These are phyloP conservation scores for Ammopiptanthus mongolicus DNA, from an alignment of 306 rosid genomes.

Conservation along the genomic window DNA sequence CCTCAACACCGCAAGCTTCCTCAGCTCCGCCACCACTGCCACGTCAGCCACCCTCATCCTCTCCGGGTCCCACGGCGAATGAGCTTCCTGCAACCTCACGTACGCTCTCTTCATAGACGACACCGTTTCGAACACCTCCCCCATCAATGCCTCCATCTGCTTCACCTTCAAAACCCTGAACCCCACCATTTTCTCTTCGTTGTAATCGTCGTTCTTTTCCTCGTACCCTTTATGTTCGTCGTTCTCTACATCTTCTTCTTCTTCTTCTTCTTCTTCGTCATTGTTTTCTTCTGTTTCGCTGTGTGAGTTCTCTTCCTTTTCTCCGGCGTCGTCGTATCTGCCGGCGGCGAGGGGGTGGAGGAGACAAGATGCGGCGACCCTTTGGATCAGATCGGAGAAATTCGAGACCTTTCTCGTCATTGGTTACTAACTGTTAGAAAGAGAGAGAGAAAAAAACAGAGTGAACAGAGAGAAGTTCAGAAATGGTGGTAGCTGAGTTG, in stretches of 20 bases:
- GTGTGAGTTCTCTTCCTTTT: slow-evolving; percentile 21
- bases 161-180: slow-evolving; percentile 29
- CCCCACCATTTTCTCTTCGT: slow-evolving; percentile 22
- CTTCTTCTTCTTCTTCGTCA: background rate
- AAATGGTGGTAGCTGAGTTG: slow-evolving; percentile 3
- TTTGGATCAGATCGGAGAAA: slow-evolving; percentile 91
- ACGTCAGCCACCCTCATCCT: slow-evolving; percentile 77
- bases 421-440: background rate
- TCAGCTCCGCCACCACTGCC: slow-evolving; percentile 76
- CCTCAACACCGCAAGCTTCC: slow-evolving; percentile 64
- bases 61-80: slow-evolving; percentile 91
- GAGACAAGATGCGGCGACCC: slow-evolving; percentile 84
- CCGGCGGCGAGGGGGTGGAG: slow-evolving; percentile 75
- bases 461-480: background rate
- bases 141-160: slow-evolving; percentile 72
- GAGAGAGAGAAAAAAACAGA: background rate
- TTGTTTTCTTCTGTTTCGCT: slow-evolving; percentile 44
- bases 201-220: slow-evolving; percentile 9
- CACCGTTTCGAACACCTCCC: slow-evolving; percentile 73
- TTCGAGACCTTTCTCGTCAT: slow-evolving; percentile 82
- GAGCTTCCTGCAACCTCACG: slow-evolving; percentile 70
- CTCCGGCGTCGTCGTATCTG: slow-evolving; percentile 22
- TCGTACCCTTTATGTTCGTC: slow-evolving; percentile 9
- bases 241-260: background rate
- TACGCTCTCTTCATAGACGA: slow-evolving; percentile 81